A percentile compares a stretch with the other conserved stretches of the same genome.
phyloP scores from a whole-genome alignment of 169 alveolate species.

The Amoebophrya sp. region DNA sequence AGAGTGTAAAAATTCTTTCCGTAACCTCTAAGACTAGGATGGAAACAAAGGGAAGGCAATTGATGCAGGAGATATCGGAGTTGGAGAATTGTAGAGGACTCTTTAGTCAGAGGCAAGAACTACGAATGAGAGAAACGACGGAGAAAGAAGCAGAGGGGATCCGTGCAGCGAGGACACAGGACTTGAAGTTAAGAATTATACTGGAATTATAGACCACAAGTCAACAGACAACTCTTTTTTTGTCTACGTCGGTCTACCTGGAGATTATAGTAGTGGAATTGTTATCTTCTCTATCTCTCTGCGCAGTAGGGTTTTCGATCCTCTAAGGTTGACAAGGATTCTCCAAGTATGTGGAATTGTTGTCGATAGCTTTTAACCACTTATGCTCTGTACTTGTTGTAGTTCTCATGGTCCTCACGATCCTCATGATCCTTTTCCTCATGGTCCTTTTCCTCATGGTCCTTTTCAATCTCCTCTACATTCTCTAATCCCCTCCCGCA shows the following conservation, averaged over 20 bases:
- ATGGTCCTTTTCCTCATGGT: not conserved
- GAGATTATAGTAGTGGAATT: not conserved
- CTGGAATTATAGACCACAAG: too few species aligned
- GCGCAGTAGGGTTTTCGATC: not conserved
- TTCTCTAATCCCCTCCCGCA: not conserved
- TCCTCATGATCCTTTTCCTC: conserved; percentile 22
- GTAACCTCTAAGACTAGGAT: too few species aligned
- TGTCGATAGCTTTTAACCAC: not conserved
- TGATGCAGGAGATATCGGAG: too few species aligned
- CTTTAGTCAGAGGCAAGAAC: too few species aligned
- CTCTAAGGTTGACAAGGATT: conserved; percentile 12
- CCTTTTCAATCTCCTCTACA: not conserved
- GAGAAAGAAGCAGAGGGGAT: too few species aligned
- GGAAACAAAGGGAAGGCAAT: too few species aligned
- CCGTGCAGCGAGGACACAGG: too few species aligned
- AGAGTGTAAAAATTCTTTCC: too few species aligned
- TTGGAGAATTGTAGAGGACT: too few species aligned
- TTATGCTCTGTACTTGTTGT: not conserved
- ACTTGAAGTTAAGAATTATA: too few species aligned
- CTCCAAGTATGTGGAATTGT: not conserved
- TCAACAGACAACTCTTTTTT: not conserved
- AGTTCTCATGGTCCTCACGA: not conserved
- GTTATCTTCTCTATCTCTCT: conserved; percentile 32
- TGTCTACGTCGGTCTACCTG: not conserved
- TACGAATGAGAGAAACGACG: too few species aligned